A percentile compares a stretch with the other conserved stretches of the same genome.
Conservation (phyloP, 306 rosid species). For the Boehmeria nivea region DNA sequence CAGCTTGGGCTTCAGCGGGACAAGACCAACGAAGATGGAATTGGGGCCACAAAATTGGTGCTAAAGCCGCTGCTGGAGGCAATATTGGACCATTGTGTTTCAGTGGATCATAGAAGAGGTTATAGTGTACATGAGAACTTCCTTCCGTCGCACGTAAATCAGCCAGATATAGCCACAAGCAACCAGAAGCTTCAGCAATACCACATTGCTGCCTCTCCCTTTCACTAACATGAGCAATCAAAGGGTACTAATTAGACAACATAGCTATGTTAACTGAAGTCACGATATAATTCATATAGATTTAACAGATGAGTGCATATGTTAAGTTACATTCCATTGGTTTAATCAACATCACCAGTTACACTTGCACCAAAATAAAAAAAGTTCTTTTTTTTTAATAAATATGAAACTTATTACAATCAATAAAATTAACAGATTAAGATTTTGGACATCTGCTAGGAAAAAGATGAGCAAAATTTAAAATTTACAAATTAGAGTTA, state of each 20-base stretch:
- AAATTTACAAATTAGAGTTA: too few species aligned
- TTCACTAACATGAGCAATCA: slow-evolving; percentile 46
- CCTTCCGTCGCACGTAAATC: slow-evolving; percentile 66
- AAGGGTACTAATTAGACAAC: slow-evolving; percentile 4
- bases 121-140: slow-evolving; percentile 67
- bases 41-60: slow-evolving; percentile 93
- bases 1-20: slow-evolving; percentile 72
- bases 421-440: too few species aligned
- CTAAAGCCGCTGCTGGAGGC: slow-evolving; percentile 95
- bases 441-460: too few species aligned
- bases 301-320: slow-evolving; percentile 10
- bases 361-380: not conserved
- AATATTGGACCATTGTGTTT: slow-evolving; percentile 53
- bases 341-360: not conserved
- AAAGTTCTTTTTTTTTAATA: too few species aligned
- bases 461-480: too few species aligned
- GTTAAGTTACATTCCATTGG: not conserved
- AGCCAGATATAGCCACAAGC: slow-evolving; percentile 81
- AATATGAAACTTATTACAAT: too few species aligned
- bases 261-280: not conserved
- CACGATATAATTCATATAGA: too few species aligned
- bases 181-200: slow-evolving; percentile 78
- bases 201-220: slow-evolving; percentile 73
- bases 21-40: slow-evolving; percentile 97
- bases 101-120: slow-evolving; percentile 68